These are phyloP conservation scores for Tagetes patula DNA, from an alignment of 129 eudicot species.

Conservation along the genomic window DNA sequence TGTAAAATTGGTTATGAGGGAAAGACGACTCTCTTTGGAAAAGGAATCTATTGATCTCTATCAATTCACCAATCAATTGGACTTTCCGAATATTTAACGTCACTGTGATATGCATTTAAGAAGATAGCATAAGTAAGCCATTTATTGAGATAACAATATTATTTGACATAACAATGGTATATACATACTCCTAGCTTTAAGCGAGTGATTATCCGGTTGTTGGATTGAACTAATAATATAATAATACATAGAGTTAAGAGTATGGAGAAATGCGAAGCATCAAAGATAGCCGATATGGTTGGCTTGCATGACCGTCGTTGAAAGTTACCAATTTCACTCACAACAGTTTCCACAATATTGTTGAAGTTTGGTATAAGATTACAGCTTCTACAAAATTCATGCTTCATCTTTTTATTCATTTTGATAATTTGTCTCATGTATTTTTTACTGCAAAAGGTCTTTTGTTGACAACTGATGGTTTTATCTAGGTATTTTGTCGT, in stretches of 20 bases:
- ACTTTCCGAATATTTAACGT: neutral
- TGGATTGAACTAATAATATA: neutral
- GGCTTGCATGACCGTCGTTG: neutral
- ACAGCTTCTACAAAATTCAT: neutral
- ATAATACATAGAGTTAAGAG: neutral
- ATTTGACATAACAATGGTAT: too few relatives aligned
- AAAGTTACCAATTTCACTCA: neutral
- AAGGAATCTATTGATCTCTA: neutral
- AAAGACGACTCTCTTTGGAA: neutral
- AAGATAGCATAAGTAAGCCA: conserved; percentile 4
- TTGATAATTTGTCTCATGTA: neutral
- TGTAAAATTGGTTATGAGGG: neutral
- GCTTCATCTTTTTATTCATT: neutral
- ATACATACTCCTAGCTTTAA: neutral
- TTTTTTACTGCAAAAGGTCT: neutral
- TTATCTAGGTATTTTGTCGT: conserved; percentile 9
- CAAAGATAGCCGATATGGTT: neutral
- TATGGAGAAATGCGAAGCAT: neutral
- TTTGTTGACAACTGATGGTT: conserved; percentile 12
- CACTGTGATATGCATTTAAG: neutral
- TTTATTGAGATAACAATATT: neutral
- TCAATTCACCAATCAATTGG: neutral
- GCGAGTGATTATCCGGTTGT: conserved; percentile 6
- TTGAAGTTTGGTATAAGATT: neutral
- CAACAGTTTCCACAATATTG: neutral